Percentiles rank a stretch among this genome's conserved stretches.
These are phyloP conservation scores for Dipodascus geniculatus DNA, from an alignment of 805 yeast genomes.

Conservation along the genomic window DNA sequence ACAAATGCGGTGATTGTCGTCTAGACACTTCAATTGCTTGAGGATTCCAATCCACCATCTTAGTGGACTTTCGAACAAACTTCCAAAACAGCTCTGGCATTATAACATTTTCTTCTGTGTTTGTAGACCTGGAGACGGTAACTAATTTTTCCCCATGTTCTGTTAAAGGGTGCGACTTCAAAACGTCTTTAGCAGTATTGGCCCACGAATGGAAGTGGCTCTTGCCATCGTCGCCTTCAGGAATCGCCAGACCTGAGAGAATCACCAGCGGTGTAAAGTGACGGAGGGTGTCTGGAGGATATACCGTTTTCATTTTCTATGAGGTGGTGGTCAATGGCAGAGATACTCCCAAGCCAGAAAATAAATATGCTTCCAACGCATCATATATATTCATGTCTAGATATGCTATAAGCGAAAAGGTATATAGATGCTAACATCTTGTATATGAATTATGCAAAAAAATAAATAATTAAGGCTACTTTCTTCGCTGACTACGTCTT, in stretches of 20 bases:
- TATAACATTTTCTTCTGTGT: background rate
- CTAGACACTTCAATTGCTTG: conserved; percentile 11
- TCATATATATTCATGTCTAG: background rate
- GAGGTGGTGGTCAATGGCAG: background rate
- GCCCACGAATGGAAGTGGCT: background rate
- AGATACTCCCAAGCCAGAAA: background rate
- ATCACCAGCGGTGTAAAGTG: conserved; percentile 13
- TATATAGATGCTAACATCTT: background rate
- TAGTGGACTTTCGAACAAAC: conserved; percentile 11
- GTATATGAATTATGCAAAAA: background rate
- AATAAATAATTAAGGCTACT: background rate
- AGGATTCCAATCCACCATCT: conserved; percentile 10
- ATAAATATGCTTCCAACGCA: background rate
- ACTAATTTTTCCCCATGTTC: conserved; percentile 8
- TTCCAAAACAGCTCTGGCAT: conserved; percentile 10
- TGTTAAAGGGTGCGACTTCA: conserved; percentile 7
- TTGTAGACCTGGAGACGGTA: conserved; percentile 1
- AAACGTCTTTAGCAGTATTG: background rate
- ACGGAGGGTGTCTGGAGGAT: conserved; percentile 9
- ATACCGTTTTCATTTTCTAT: conserved; percentile 5
- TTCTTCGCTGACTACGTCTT: conserved; percentile 7
- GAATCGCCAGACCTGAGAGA: conserved; percentile 10
- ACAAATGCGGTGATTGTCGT: conserved; percentile 10
- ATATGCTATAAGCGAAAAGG: background rate
- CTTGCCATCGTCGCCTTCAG: background rate